Percentiles rank a stretch among this genome's conserved stretches.
Conservation (phyloP, 2,329 filamentous ascomycete genomes). For the Monilinia fructigena region DNA sequence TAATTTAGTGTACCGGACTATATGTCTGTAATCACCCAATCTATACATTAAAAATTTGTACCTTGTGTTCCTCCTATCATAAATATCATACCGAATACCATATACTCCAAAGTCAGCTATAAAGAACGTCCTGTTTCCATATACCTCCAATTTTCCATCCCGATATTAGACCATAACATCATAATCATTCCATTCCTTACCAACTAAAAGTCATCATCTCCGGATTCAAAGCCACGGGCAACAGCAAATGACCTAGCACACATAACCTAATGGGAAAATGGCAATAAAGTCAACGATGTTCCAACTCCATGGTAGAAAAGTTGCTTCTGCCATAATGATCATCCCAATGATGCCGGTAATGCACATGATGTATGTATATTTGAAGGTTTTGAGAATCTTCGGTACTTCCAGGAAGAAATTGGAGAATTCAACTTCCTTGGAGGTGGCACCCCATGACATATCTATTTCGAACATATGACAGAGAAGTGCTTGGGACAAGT, state of each 20-base stretch:
- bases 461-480: conserved; percentile 80
- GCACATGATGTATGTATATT: conserved; percentile 22
- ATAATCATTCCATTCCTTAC: background rate
- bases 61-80: background rate
- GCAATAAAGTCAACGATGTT: conserved; percentile 19
- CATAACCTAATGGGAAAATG: conserved; percentile 20
- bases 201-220: conserved; percentile 25
- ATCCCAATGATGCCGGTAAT: conserved; percentile 10
- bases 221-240: conserved; percentile 19
- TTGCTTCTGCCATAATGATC: conserved; percentile 14
- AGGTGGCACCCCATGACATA: conserved; percentile 80
- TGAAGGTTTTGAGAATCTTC: conserved; percentile 22
- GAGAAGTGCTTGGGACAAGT: conserved; percentile 74
- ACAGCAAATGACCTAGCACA: conserved; percentile 21
- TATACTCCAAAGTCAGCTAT: background rate
- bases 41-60: conserved; percentile 7
- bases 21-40: conserved; percentile 8
- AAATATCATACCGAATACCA: background rate
- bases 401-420: conserved; percentile 25
- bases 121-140: conserved; percentile 1
- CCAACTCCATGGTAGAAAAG: conserved; percentile 20
- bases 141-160: background rate
- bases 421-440: conserved; percentile 66
- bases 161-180: background rate
- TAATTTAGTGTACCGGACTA: background rate